Evolutionary conservation across 2,329 filamentous ascomycete genomes (phyloP).

Genomic region (Fragosphaeria purpurea): DNA sequence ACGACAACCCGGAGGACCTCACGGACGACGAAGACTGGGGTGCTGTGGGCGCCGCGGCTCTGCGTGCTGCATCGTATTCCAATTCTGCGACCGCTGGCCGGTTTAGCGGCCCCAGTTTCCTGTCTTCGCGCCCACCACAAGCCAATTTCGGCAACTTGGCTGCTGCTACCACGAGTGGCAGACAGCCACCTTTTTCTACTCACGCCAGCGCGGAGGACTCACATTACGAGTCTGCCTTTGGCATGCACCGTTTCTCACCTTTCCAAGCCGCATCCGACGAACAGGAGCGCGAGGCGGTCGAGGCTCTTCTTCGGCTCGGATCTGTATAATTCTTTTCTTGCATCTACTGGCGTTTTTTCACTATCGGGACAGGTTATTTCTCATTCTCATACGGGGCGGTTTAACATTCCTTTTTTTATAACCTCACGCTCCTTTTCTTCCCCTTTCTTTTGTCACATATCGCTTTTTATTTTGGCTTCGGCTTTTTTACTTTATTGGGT

Average conservation of each 20-base stretch:
- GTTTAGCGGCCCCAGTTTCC: slow-evolving; percentile 36
- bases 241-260: slow-evolving; percentile 34
- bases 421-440: not conserved
- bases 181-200: slow-evolving; percentile 37
- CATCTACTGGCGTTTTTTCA: not conserved
- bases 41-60: slow-evolving; percentile 72
- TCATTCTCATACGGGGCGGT: too few species aligned
- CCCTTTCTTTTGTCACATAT: not conserved
- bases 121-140: slow-evolving; percentile 37
- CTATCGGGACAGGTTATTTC: not conserved
- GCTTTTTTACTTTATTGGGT: not conserved
- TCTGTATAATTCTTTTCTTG: slow-evolving; percentile 52
- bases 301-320: slow-evolving; percentile 70
- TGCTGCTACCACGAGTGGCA: slow-evolving; percentile 9
- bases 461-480: not conserved
- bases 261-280: slow-evolving; percentile 49
- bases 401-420: not conserved
- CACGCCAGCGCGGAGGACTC: slow-evolving; percentile 34
- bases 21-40: slow-evolving; percentile 98
- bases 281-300: slow-evolving; percentile 72
- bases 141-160: slow-evolving; percentile 28
- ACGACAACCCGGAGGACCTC: slow-evolving; percentile 70
- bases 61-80: slow-evolving; percentile 58
- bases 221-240: slow-evolving; percentile 30
- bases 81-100: slow-evolving; percentile 39